Conservation (phyloP, 805 yeast species). For the Saccharomycopsis fodiens region DNA sequence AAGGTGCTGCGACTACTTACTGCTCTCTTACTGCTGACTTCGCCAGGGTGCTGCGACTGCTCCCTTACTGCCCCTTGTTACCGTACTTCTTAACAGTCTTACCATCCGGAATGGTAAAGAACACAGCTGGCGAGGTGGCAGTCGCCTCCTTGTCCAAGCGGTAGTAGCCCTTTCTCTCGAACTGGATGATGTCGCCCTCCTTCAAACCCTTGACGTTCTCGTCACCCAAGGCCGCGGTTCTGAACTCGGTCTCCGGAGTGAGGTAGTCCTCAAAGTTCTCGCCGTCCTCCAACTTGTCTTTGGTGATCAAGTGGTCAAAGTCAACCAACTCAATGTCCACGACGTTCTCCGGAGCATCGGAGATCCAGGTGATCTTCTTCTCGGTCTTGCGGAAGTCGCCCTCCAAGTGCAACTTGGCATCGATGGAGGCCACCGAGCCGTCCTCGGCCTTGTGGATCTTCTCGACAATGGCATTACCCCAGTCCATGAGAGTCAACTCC, state of each 20-base stretch:
- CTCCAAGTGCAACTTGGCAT: slow-evolving; percentile 77
- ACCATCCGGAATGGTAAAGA: slow-evolving; percentile 96
- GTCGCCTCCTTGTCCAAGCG: slow-evolving; percentile 58
- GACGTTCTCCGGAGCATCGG: slow-evolving; percentile 65
- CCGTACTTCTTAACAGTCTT: slow-evolving; percentile 73
- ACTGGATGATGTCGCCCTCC: slow-evolving; percentile 84
- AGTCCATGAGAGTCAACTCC: slow-evolving; percentile 96
- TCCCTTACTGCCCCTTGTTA: slow-evolving; percentile 38
- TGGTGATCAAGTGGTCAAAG: slow-evolving; percentile 90
- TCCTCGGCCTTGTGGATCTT: slow-evolving; percentile 58
- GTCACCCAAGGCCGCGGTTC: slow-evolving; percentile 71
- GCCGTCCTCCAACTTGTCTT: slow-evolving; percentile 91
- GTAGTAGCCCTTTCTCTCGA: slow-evolving; percentile 95
- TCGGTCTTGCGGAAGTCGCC: slow-evolving; percentile 97
- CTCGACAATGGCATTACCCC: slow-evolving; percentile 89
- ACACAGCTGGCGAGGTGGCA: slow-evolving; percentile 58
- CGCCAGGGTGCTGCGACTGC: too few relatives aligned
- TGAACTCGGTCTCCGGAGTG: slow-evolving; percentile 83
- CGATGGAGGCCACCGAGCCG: slow-evolving; percentile 48
- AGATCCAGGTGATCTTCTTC: slow-evolving; percentile 92
- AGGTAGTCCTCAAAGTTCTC: slow-evolving; percentile 89
- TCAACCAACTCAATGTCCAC: slow-evolving; percentile 69
- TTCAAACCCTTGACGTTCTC: slow-evolving; percentile 66
- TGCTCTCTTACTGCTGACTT: too few relatives aligned
- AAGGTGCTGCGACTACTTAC: too few relatives aligned